Conservation (phyloP, 208 protist genomes). For the Crithidia mellificae region DNA sequence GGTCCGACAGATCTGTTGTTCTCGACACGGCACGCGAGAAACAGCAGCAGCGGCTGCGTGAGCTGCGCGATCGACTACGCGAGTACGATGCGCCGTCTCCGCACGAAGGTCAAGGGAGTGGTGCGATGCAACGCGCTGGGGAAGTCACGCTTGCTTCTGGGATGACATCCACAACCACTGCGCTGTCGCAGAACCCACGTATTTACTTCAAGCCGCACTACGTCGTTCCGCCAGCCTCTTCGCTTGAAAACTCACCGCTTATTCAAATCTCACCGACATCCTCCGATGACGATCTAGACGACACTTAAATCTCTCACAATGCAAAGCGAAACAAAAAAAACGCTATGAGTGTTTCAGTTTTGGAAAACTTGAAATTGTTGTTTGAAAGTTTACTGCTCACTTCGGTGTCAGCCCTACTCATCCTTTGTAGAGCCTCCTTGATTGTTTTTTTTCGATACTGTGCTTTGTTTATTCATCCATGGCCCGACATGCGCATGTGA, state of each 20-base stretch:
- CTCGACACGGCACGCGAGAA: not conserved
- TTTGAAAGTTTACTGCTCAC: too few species aligned
- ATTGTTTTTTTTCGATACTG: too few species aligned
- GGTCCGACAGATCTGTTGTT: not conserved
- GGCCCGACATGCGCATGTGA: too few species aligned
- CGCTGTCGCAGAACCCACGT: not conserved
- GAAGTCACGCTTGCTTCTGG: not conserved
- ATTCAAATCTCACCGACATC: constrained; percentile 36
- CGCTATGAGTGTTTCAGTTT: too few species aligned
- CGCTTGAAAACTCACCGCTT: constrained; percentile 21
- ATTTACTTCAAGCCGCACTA: not conserved
- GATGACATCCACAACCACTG: not conserved
- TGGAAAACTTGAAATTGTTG: too few species aligned
- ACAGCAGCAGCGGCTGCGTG: constrained; percentile 25
- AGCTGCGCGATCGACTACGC: constrained; percentile 22
- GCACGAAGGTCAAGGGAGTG: not conserved
- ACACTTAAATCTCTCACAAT: not conserved
- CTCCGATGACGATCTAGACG: constrained; percentile 26
- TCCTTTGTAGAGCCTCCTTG: too few species aligned
- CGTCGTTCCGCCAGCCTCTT: not conserved
- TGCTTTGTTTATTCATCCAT: too few species aligned
- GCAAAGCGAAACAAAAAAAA: too few species aligned
- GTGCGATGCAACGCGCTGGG: not conserved
- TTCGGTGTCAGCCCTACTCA: too few species aligned
- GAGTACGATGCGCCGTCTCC: constrained; percentile 7